Conservation (phyloP, 192 early-diverging fungal species). For the Backusella liffmaniae region DNA sequence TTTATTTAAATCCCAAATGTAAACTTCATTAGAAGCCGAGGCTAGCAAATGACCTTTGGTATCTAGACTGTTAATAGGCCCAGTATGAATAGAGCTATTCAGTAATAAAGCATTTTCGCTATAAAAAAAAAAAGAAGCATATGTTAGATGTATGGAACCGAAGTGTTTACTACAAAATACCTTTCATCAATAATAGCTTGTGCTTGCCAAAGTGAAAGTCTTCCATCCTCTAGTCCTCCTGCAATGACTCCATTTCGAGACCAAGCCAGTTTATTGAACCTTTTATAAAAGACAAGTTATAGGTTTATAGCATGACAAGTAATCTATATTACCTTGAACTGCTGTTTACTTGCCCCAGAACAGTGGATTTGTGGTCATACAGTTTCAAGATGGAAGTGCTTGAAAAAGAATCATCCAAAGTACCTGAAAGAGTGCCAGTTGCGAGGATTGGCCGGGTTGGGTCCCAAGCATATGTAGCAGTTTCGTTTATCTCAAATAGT, state of each 20-base stretch:
- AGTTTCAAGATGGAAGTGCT: constrained; percentile 86
- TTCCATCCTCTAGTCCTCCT: constrained; percentile 94
- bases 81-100: constrained; percentile 72
- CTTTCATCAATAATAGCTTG: constrained; percentile 66
- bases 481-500: constrained; percentile 66
- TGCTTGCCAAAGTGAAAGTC: constrained; percentile 87
- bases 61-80: constrained; percentile 85
- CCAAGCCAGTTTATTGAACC: constrained; percentile 94
- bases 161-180: not conserved
- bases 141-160: not conserved
- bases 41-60: constrained; percentile 90
- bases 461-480: constrained; percentile 88
- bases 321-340: constrained; percentile 58
- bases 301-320: too few relatives aligned
- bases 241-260: constrained; percentile 78
- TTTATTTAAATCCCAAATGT: constrained; percentile 93
- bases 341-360: constrained; percentile 42
- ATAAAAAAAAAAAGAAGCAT: not conserved
- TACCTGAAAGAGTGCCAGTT: constrained; percentile 90
- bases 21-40: constrained; percentile 83
- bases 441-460: constrained; percentile 76
- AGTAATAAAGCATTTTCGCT: not conserved
- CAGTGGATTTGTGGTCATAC: constrained; percentile 52
- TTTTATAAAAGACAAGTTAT: constrained; percentile 16
- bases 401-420: constrained; percentile 91